phyloP scores from a whole-genome alignment of 2,329 filamentous ascomycete genomes.

The Botrytis porri region DNA sequence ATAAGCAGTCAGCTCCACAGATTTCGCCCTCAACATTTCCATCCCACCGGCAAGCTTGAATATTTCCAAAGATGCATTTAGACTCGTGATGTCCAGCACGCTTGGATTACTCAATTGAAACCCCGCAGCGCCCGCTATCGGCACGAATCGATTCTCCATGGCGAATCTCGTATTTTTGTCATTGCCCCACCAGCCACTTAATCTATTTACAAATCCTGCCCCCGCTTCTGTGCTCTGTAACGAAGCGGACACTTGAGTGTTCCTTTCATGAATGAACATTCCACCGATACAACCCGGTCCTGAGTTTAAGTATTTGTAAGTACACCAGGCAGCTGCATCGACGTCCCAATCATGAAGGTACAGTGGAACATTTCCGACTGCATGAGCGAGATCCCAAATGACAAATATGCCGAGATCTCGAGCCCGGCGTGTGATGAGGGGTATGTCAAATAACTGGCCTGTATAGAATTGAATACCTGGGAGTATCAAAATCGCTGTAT shows the following conservation, averaged over 20 bases:
- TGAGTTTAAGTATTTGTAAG: slow-evolving; percentile 79
- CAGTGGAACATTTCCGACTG: slow-evolving; percentile 71
- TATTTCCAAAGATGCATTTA: slow-evolving; percentile 67
- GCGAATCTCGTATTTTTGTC: slow-evolving; percentile 65
- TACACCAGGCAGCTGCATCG: slow-evolving; percentile 77
- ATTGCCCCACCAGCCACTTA: slow-evolving; percentile 81
- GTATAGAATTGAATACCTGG: slow-evolving; percentile 81
- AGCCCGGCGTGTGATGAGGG: slow-evolving; percentile 67
- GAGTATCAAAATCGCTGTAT: slow-evolving; percentile 68
- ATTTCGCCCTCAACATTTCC: slow-evolving; percentile 60
- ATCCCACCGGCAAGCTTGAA: slow-evolving; percentile 65
- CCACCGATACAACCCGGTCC: slow-evolving; percentile 73
- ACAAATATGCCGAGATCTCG: slow-evolving; percentile 64
- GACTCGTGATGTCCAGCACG: slow-evolving; percentile 68
- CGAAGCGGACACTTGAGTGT: slow-evolving; percentile 27
- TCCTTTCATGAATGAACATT: slow-evolving; percentile 66
- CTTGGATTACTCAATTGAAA: slow-evolving; percentile 77
- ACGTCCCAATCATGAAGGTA: slow-evolving; percentile 74
- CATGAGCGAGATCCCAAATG: slow-evolving; percentile 80
- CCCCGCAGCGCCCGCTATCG: slow-evolving; percentile 69
- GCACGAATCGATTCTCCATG: slow-evolving; percentile 74
- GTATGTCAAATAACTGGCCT: slow-evolving; percentile 73
- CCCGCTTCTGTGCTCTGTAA: slow-evolving; percentile 29
- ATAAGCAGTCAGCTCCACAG: slow-evolving; percentile 63
- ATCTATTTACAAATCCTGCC: slow-evolving; percentile 48